Conservation (phyloP, 106 monocot genomes). For the Apostasia shenzhenica region DNA sequence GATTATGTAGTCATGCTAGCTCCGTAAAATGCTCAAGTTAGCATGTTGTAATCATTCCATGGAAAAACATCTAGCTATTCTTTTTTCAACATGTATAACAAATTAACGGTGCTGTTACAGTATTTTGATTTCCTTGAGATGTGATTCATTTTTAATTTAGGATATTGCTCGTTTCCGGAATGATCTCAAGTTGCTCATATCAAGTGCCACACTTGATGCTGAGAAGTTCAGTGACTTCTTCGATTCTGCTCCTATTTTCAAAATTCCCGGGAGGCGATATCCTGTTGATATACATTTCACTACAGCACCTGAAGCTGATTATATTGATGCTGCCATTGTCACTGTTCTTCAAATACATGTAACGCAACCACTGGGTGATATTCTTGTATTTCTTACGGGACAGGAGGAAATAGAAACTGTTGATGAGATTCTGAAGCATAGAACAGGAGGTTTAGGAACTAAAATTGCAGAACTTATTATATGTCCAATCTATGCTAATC, state of each 20-base stretch:
- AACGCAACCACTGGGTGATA: slow-evolving; percentile 65
- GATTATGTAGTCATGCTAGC: not conserved
- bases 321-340: slow-evolving; percentile 71
- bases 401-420: slow-evolving; percentile 83
- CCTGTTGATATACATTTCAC: slow-evolving; percentile 85
- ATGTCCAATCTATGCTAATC: slow-evolving; percentile 90
- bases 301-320: slow-evolving; percentile 72
- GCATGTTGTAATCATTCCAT: too few relatives aligned
- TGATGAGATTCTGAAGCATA: slow-evolving; percentile 74
- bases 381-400: slow-evolving; percentile 77
- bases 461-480: slow-evolving; percentile 84
- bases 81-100: too few relatives aligned
- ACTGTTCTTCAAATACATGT: slow-evolving; percentile 82
- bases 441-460: slow-evolving; percentile 66
- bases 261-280: slow-evolving; percentile 63
- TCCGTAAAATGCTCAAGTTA: too few relatives aligned
- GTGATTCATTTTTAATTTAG: slow-evolving; percentile 15
- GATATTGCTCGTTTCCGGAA: slow-evolving; percentile 72
- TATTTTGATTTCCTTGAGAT: not conserved
- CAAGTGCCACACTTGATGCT: slow-evolving; percentile 91
- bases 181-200: slow-evolving; percentile 77
- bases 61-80: too few relatives aligned
- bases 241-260: slow-evolving; percentile 68
- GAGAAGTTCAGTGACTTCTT: slow-evolving; percentile 89
- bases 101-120: not conserved